These are phyloP conservation scores for Coemansia asiatica DNA, from an alignment of 192 early-diverging fungal genomes.

Conservation along the genomic window DNA sequence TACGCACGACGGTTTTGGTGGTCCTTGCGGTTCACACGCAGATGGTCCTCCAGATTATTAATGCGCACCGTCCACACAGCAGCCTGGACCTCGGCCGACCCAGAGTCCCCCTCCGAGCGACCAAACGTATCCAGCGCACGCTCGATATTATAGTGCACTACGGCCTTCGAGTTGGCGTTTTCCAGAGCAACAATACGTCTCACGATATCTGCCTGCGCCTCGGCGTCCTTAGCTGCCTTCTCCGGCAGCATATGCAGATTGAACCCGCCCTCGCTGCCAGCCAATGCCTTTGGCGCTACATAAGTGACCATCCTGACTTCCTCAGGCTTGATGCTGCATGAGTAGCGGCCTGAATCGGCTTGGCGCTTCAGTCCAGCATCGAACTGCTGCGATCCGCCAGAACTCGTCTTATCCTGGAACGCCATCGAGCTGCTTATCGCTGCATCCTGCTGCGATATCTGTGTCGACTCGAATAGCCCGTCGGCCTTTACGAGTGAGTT, in stretches of 20 bases:
- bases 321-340: slow-evolving; percentile 22
- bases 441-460: slow-evolving; percentile 47
- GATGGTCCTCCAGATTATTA: slow-evolving; percentile 79
- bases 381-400: not conserved
- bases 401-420: not conserved
- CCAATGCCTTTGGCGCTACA: slow-evolving; percentile 37
- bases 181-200: slow-evolving; percentile 75
- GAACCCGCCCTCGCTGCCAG: slow-evolving; percentile 13
- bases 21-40: slow-evolving; percentile 82
- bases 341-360: slow-evolving; percentile 35
- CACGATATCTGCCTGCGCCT: slow-evolving; percentile 60
- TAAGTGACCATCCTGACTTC: slow-evolving; percentile 37
- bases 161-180: slow-evolving; percentile 75
- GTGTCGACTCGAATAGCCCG: slow-evolving; percentile 39
- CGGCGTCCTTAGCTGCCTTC: slow-evolving; percentile 13
- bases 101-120: slow-evolving; percentile 76
- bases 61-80: slow-evolving; percentile 89
- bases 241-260: slow-evolving; percentile 15
- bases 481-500: slow-evolving; percentile 48
- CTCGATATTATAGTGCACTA: slow-evolving; percentile 74
- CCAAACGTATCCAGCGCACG: slow-evolving; percentile 77
- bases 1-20: slow-evolving; percentile 84
- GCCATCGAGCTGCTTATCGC: slow-evolving; percentile 22
- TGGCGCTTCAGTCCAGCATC: slow-evolving; percentile 25
- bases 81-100: slow-evolving; percentile 92